Base-by-base conservation (phyloP, 2,329 filamentous ascomycete species). In the Talaromyces sp. region DNA sequence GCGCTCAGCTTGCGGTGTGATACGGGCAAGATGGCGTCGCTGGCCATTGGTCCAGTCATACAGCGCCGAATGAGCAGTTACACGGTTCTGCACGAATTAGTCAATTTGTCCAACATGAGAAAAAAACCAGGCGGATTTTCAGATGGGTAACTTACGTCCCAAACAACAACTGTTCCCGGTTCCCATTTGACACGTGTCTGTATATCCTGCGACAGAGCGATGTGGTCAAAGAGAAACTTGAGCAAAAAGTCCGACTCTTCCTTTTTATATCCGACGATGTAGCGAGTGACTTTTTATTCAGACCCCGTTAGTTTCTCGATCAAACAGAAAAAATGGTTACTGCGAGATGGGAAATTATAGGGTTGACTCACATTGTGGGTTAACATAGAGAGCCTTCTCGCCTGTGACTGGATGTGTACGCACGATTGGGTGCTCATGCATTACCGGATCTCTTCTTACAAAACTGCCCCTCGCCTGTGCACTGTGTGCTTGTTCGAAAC, bases 331-430 rank as follows among this genome's bases (percentile, higher is more conserved):
- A n/a, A n/a, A n/a, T n/a, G n/a, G n/a, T n/a, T 27, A 27, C 26
- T 27, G 26, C 6, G 26, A 27, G n/a, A n/a, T n/a, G n/a, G 10
- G 21, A 10, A 43, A 21, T 11, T 49, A 4, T 17, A 4, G 11
- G 32, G 27, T 35, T 17, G 4, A 74, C 85, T 82, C 77, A 89
- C 88, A 96, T 70, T 93, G 89, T 3, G 88, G 88, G 72, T 96
- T 96, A 29, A 96, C 84, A 66, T 84, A 96, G 8, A 96, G 77
- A 0, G 89, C 88, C 78, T 96, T 96, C 74, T 96, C 89, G 17
- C 90, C 90, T 0, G 91, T 96, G 7, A 81, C 85, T 0, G 91
- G 91, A 71, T 96, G 91, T 0, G 90, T 93, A 19, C 91, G 81
- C 1, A 96, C 85, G 62, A 96, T 78, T 0, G 91, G 91, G 68